Base-by-base conservation (phyloP, 176 grass and related monocot species). In the Avena sativa region DNA sequence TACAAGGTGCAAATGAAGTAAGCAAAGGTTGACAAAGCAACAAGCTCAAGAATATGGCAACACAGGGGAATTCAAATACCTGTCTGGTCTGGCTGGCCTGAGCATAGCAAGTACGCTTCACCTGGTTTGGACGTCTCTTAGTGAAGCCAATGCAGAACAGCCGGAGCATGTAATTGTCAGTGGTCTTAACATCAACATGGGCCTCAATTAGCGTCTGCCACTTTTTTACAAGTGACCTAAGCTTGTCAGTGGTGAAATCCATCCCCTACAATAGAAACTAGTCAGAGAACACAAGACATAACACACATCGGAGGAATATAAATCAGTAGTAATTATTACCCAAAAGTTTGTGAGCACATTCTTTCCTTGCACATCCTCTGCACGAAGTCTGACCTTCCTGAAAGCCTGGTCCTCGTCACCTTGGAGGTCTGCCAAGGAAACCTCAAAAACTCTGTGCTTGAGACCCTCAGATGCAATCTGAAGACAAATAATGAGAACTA, bases 131-230 rank as follows among this genome's bases (percentile, higher is more conserved):
- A 0, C 95, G 77, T 51, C 95, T 92, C 83, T 92, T 95, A 2
- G 95, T 98, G 79, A 98, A 98, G 38, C 86, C 93, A 17, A 98
- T 98, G 78, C 95, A 98, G 83, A 98, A 98, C 32, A 97, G 65
- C 3, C 92, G 79, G 20, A 94, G 70, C 59, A 91, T 97, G 55
- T 97, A 97, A 56, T 61, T 87, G 17, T 97, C 94, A 10, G 94
- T 97, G 2, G 92, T 94, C 79, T 97, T 97, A 2, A 94, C 88
- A 80, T 97, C 92, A 2, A 97, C 92, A 57, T 97, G 92, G 10
- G 94, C 92, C 65, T 97, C 94, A 51, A 94, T 97, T 1, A 97
- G 83, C 0, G 92, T 92, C 56, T 97, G 94, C 94, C 92, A 97
- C 43, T 92, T 97, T 20, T 86, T 93, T 8, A 97, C 94, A 26